Evolutionary conservation across 805 yeast genomes (phyloP).

Genomic region (Sungouiella blattae): DNA sequence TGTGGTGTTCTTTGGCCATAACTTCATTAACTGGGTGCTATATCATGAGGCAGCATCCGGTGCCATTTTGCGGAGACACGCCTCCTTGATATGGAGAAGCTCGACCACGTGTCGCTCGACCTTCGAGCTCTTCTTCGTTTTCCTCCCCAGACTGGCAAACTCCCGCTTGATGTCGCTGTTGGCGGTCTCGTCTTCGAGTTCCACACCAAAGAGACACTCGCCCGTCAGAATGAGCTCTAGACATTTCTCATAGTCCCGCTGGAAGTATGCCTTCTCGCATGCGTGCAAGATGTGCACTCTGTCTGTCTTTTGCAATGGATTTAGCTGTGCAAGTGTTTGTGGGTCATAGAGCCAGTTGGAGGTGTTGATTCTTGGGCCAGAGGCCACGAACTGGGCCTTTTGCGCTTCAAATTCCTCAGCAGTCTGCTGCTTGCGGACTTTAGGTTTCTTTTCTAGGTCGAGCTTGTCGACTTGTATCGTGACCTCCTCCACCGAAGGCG

Average conservation of each 20-base stretch:
- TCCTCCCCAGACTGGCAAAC: slow-evolving; percentile 22
- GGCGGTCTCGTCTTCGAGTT: slow-evolving; percentile 19
- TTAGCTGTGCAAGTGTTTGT: slow-evolving; percentile 22
- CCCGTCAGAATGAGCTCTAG: slow-evolving; percentile 40
- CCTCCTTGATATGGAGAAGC: slow-evolving; percentile 41
- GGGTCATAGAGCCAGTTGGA: slow-evolving; percentile 39
- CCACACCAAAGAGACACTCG: slow-evolving; percentile 27
- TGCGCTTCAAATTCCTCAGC: slow-evolving; percentile 61
- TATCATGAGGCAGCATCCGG: neutral
- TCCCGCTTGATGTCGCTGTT: slow-evolving; percentile 17
- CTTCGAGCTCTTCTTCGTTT: slow-evolving; percentile 28
- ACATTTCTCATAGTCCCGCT: slow-evolving; percentile 50
- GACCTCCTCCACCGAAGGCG: slow-evolving; percentile 1
- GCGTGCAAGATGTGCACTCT: slow-evolving; percentile 55
- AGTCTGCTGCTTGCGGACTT: slow-evolving; percentile 62
- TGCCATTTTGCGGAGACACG: slow-evolving; percentile 24
- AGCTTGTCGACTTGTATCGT: neutral
- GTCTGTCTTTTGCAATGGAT: slow-evolving; percentile 44
- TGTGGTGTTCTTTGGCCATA: too few species aligned
- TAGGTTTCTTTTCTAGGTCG: slow-evolving; percentile 10
- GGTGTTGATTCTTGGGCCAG: slow-evolving; percentile 59
- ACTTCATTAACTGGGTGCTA: neutral
- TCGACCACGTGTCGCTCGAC: slow-evolving; percentile 51
- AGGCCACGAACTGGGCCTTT: slow-evolving; percentile 41
- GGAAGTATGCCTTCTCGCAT: slow-evolving; percentile 61